These are phyloP conservation scores for Xanthoconium stramineum DNA, from an alignment of 768 basidiomycete genomes.

Conservation along the genomic window DNA sequence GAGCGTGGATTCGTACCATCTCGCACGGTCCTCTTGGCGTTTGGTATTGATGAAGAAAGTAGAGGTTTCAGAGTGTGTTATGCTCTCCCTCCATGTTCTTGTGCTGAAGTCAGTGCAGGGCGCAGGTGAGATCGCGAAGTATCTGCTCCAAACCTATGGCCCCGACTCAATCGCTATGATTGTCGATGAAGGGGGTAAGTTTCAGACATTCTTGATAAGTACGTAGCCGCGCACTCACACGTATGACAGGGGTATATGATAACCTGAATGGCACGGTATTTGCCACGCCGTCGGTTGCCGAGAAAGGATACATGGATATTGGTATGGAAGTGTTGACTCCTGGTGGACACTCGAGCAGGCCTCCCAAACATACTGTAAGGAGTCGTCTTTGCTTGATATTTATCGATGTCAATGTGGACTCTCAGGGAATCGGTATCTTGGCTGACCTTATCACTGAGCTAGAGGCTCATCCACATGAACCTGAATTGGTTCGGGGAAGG, in stretches of 20 bases:
- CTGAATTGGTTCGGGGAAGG: conserved; percentile 27
- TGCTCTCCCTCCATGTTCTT: neutral
- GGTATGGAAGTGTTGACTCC: conserved; percentile 41
- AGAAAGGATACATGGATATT: conserved; percentile 45
- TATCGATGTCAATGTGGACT: neutral
- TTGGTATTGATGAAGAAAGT: conserved; percentile 46
- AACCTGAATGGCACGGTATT: conserved; percentile 30
- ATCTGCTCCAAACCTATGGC: conserved; percentile 46
- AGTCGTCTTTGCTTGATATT: neutral
- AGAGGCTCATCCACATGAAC: conserved; percentile 42
- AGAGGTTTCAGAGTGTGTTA: conserved; percentile 36
- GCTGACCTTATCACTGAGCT: conserved; percentile 43
- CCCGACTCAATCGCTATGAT: conserved; percentile 48
- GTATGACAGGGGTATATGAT: conserved; percentile 26
- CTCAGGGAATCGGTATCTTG: conserved; percentile 49
- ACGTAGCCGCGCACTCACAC: neutral
- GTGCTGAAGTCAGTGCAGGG: conserved; percentile 30
- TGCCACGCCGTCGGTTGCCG: conserved; percentile 31
- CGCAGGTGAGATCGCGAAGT: conserved; percentile 37
- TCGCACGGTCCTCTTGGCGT: conserved; percentile 33
- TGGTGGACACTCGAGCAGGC: conserved; percentile 55
- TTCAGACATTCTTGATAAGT: neutral
- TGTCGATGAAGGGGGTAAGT: conserved; percentile 57
- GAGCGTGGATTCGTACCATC: conserved; percentile 29
- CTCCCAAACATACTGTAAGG: conserved; percentile 49